These are phyloP conservation scores for Apophysomyces elegans DNA, from an alignment of 371 early-diverging fungal genomes.

Conservation along the genomic window DNA sequence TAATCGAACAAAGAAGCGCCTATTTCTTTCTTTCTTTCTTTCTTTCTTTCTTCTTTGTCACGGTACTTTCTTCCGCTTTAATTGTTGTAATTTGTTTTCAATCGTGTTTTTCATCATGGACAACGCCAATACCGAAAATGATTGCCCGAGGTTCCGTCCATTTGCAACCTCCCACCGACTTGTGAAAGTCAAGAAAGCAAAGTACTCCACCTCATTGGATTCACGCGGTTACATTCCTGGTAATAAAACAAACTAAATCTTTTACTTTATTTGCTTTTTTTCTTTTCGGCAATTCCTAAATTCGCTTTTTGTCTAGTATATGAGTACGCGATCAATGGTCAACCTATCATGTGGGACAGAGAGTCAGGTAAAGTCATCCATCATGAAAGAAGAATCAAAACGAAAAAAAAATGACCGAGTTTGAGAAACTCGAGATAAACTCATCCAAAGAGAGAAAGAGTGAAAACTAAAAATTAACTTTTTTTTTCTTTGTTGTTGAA, in stretches of 20 bases:
- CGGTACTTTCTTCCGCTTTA: slow-evolving; percentile 8
- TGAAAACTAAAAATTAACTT: background rate
- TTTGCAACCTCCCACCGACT: slow-evolving; percentile 21
- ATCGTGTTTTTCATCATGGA: slow-evolving; percentile 16
- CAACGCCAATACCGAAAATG: slow-evolving; percentile 22
- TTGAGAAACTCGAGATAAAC: too few species aligned
- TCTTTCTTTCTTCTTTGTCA: slow-evolving; percentile 17
- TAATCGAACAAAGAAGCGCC: too few species aligned
- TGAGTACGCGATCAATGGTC: slow-evolving; percentile 64
- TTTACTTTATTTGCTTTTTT: background rate
- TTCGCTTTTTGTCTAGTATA: slow-evolving; percentile 45
- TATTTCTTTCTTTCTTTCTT: slow-evolving; percentile 4
- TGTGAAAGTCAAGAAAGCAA: slow-evolving; percentile 49
- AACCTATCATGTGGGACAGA: slow-evolving; percentile 78
- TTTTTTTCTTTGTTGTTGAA: too few species aligned
- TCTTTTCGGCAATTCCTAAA: background rate
- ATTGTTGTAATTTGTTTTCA: background rate
- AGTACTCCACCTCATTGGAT: slow-evolving; percentile 71
- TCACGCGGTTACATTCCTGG: slow-evolving; percentile 72
- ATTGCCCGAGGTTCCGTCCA: slow-evolving; percentile 30
- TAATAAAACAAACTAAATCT: slow-evolving; percentile 26
- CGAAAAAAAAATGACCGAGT: too few species aligned
- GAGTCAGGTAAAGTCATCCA: slow-evolving; percentile 50
- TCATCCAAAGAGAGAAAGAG: too few species aligned
- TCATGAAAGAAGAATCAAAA: too few species aligned